Evolutionary conservation across 2,329 filamentous ascomycete genomes (phyloP).

Genomic region (Reticulascus tulasneorum): DNA sequence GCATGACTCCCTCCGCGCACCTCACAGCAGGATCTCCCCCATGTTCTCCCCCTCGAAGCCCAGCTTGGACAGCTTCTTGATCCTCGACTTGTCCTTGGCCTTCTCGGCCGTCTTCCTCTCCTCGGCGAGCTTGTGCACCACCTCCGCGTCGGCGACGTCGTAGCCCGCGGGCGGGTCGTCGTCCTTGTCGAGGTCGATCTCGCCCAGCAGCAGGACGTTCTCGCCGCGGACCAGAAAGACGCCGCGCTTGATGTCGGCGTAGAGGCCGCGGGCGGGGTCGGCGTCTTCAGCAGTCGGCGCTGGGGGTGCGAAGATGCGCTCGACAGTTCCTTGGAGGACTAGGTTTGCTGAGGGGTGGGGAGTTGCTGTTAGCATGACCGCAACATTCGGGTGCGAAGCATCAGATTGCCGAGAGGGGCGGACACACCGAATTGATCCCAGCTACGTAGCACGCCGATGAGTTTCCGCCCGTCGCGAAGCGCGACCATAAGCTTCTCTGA

Average conservation of each 20-base stretch:
- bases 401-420: too few species aligned
- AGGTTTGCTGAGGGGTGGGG: conserved; percentile 68
- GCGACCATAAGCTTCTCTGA: conserved; percentile 94
- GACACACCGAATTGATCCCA: conserved; percentile 95
- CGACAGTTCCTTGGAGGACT: conserved; percentile 87
- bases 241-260: conserved; percentile 80
- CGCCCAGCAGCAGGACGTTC: conserved; percentile 92
- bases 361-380: too few species aligned
- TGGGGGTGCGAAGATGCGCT: conserved; percentile 70
- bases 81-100: conserved; percentile 65
- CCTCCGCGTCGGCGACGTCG: conserved; percentile 58
- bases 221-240: conserved; percentile 92
- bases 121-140: conserved; percentile 71
- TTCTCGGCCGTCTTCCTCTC: conserved; percentile 67
- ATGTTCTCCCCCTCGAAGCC: conserved; percentile 87
- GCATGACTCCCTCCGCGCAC: conserved; percentile 3
- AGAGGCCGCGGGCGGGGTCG: conserved; percentile 47
- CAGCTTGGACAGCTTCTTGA: conserved; percentile 67
- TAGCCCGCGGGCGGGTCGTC: conserved; percentile 76
- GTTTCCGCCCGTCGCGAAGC: conserved; percentile 87
- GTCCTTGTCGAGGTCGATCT: conserved; percentile 95
- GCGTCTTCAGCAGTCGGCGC: conserved; percentile 27
- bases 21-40: conserved; percentile 68
- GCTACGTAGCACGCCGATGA: conserved; percentile 86
- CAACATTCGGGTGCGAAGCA: too few species aligned